Conservation (phyloP, 1,139 yeast genomes). For the Ogataea hybrid region DNA sequence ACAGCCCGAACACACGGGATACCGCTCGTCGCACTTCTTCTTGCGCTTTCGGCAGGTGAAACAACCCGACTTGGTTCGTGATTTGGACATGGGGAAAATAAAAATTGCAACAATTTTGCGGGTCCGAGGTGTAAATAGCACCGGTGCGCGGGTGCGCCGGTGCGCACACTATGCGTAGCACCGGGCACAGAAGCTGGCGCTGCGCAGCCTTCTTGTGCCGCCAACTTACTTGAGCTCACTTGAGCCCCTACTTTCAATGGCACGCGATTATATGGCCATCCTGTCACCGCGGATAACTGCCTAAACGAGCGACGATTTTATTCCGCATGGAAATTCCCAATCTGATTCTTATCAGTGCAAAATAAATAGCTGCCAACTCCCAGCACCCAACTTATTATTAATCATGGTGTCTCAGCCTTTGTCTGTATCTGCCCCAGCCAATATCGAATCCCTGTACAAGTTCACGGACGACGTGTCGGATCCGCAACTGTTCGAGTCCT, state of each 20-base stretch:
- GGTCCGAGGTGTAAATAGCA: too few relatives aligned
- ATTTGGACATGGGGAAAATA: constrained; percentile 19
- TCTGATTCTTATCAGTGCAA: constrained; percentile 4
- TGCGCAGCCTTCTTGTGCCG: too few relatives aligned
- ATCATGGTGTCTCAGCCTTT: constrained; percentile 11
- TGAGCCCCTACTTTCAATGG: too few relatives aligned
- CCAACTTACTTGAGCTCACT: too few relatives aligned
- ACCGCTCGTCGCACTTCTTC: constrained; percentile 48
- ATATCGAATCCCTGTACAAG: constrained; percentile 28
- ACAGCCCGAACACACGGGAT: constrained; percentile 41
- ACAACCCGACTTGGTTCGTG: constrained; percentile 43
- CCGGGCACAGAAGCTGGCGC: too few relatives aligned
- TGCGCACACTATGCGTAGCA: too few relatives aligned
- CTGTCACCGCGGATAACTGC: neutral
- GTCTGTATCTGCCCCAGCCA: constrained; percentile 26
- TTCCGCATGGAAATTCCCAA: constrained; percentile 7
- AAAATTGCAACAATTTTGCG: neutral
- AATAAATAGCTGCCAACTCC: constrained; percentile 1
- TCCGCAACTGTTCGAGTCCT: constrained; percentile 34
- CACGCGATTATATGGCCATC: too few relatives aligned
- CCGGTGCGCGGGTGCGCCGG: too few relatives aligned
- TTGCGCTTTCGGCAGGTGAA: constrained; percentile 47
- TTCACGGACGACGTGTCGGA: constrained; percentile 31
- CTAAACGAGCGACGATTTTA: neutral
- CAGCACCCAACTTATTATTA: neutral